A percentile compares a stretch with the other conserved stretches of the same genome.
These are phyloP conservation scores for Lentinula raphanica DNA, from an alignment of 768 basidiomycete genomes.

Conservation along the genomic window DNA sequence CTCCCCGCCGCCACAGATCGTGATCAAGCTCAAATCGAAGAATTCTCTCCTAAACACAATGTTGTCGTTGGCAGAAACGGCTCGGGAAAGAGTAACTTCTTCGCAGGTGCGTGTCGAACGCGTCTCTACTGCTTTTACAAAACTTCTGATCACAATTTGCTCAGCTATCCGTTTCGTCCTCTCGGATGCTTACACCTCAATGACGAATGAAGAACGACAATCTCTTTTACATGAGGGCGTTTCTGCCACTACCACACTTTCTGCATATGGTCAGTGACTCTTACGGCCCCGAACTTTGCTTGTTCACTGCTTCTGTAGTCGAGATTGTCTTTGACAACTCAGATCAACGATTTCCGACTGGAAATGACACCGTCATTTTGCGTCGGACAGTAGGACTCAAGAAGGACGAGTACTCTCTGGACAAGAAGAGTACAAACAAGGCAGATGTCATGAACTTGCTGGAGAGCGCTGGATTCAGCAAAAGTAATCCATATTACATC, in stretches of 20 bases:
- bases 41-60: conserved; percentile 90
- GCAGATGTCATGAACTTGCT: conserved; percentile 97
- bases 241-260: conserved; percentile 80
- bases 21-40: conserved; percentile 89
- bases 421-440: conserved; percentile 92
- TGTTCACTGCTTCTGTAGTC: conserved; percentile 33
- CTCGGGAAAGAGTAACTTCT: conserved; percentile 98
- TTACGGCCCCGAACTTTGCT: neutral
- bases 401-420: conserved; percentile 97
- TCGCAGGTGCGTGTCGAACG: conserved; percentile 61
- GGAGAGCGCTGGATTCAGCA: conserved; percentile 95
- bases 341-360: conserved; percentile 91
- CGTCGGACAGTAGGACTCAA: conserved; percentile 94
- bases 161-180: conserved; percentile 96
- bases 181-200: conserved; percentile 94
- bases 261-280: conserved; percentile 69
- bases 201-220: conserved; percentile 90
- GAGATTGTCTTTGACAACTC: conserved; percentile 96
- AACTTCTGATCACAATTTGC: neutral
- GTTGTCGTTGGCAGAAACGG: conserved; percentile 98
- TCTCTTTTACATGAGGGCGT: conserved; percentile 93
- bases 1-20: conserved; percentile 46
- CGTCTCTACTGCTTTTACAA: neutral
- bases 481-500: conserved; percentile 98
- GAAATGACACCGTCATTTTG: conserved; percentile 79